Conservation (phyloP, 148 eudicot genomes). For the Vaccinium corymbosum region DNA sequence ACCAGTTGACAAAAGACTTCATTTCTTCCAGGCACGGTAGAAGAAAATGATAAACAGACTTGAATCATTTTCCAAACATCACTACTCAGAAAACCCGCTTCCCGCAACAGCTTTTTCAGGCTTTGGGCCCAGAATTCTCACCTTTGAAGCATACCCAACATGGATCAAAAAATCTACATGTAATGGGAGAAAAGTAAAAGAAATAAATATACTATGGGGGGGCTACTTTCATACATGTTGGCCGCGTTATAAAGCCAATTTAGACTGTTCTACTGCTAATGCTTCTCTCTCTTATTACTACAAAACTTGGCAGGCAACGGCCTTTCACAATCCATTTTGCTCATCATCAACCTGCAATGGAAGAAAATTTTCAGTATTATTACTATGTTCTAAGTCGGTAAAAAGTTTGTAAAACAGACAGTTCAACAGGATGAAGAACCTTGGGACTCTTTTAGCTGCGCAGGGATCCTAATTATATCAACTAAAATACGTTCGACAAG, state of each 20-base stretch:
- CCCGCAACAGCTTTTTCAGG: neutral
- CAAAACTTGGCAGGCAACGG: conserved; percentile 20
- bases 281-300: neutral
- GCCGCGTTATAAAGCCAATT: neutral
- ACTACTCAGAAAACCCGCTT: neutral
- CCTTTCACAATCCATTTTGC: neutral
- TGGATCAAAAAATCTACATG: neutral
- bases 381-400: neutral
- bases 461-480: neutral
- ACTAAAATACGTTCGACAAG: neutral
- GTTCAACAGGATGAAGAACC: neutral
- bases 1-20: neutral
- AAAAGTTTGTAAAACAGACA: neutral
- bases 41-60: neutral
- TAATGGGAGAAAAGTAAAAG: neutral
- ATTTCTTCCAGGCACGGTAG: too few species aligned
- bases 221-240: neutral
- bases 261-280: neutral
- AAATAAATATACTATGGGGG: neutral
- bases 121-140: neutral
- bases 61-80: neutral
- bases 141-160: neutral
- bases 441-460: neutral
- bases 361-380: neutral
- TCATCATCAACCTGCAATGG: conserved; percentile 12